phyloP scores from a whole-genome alignment of 495 filamentous ascomycete species.

The Tirmania nivea region DNA sequence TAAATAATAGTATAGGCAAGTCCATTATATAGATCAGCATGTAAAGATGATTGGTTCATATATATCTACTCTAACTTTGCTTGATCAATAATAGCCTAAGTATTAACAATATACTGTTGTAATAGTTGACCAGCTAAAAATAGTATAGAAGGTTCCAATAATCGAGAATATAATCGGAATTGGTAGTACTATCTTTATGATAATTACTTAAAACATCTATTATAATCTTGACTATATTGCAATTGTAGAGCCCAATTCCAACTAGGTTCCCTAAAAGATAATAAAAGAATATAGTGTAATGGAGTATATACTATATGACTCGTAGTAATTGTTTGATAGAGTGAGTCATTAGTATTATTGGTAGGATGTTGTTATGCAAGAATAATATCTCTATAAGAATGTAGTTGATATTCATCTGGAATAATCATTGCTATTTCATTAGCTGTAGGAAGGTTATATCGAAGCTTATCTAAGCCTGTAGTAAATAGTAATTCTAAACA shows the following conservation, averaged over 20 bases:
- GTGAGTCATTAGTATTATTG: not conserved
- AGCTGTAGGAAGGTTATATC: constrained; percentile 1
- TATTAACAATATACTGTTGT: constrained; percentile 7
- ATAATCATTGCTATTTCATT: constrained; percentile 1
- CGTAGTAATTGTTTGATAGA: not conserved
- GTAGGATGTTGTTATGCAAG: not conserved
- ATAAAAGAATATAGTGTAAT: constrained; percentile 10
- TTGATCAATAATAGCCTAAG: constrained; percentile 2
- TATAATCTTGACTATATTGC: no score
- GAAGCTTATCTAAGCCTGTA: not conserved
- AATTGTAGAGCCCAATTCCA: constrained; percentile 5
- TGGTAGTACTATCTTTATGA: constrained; percentile 5
- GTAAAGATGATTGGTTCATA: constrained; percentile 5
- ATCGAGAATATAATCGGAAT: constrained; percentile 2
- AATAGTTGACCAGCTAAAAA: constrained; percentile 5
- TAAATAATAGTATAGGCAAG: constrained; percentile 3
- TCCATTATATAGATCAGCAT: constrained; percentile 7
- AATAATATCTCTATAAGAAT: not conserved
- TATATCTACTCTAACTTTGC: not conserved
- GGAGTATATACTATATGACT: constrained; percentile 8
- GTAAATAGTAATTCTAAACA: not conserved
- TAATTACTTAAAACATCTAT: no score
- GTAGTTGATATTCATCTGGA: not conserved
- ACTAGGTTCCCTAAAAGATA: no score
- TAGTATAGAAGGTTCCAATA: not conserved